Base-by-base conservation (phyloP, 2,329 filamentous ascomycete species). In the Calonectria hawksworthii region DNA sequence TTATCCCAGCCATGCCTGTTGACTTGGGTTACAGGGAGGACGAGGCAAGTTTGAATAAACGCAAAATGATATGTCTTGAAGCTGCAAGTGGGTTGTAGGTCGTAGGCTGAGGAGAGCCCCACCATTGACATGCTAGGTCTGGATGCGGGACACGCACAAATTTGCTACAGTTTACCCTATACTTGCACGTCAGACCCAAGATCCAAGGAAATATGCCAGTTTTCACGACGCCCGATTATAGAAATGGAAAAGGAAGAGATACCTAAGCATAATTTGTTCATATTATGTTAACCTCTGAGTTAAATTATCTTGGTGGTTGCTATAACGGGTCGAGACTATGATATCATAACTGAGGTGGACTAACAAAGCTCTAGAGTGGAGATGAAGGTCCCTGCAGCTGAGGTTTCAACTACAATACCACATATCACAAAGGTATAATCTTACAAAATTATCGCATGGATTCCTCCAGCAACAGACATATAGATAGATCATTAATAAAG, bases 1-100 rank as follows among this genome's bases (percentile, higher is more conserved):
- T 83, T 74, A 86, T 86, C 56, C 81, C 81, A 72, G 78, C 71
- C 85, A 86, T 85, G 66, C 71, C 75, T 71, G 21, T 28, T 14
- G 28, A 30, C 73, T 26, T 74, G 66, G 34, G 59, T n/a, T 38
- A 66, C 14, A 32, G 64, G 56, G 52, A 26, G 67, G 66, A 16
- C 66, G 70, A 68, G 51, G 44, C 51, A 61, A 36, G 34, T 23
- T 38, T 26, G 68, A 54, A 44, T 26, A 63, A 63, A 41, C 23
- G 14, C 9, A 38, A 54, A 26, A 10, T 54, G 56, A 38, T 64
- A 30, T 66, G 44, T 41, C 65, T 21, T 67, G 44, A 59, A 68
- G 72, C 63, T 70, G 26, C 26, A 74, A 14, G 21, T 73, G 63
- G 76, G 74, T 75, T 79, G 77, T 65, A 77, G 75, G 75, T 73